Percentiles rank a stretch among this genome's conserved stretches.
Conservation (phyloP, 768 basidiomycete genomes). For the Aureoboletus auriporus region DNA sequence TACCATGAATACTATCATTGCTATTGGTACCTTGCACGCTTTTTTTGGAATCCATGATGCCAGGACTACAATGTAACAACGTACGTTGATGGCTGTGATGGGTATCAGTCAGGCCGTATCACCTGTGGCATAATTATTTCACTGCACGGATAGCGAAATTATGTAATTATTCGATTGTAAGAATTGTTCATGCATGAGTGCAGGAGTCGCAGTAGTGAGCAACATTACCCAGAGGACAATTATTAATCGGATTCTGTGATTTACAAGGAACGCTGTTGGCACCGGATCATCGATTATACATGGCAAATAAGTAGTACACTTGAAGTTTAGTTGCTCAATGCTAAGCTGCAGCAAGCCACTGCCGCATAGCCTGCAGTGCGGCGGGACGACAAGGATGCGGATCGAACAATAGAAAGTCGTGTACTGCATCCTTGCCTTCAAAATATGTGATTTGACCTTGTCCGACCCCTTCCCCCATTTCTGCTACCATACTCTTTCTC, state of each 20-base stretch:
- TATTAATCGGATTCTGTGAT: not conserved
- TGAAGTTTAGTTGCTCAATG: no score
- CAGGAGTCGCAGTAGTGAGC: not conserved
- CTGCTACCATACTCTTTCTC: constrained; percentile 44
- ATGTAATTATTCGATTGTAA: not conserved
- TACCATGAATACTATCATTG: no score
- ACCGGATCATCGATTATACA: no score
- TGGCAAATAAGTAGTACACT: no score
- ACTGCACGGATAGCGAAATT: no score
- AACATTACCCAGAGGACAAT: not conserved
- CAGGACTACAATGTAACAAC: no score
- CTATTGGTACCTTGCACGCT: no score
- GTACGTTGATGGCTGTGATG: no score
- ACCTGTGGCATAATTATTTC: no score
- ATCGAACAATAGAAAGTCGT: constrained; percentile 48
- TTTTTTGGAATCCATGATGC: no score
- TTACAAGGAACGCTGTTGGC: no score
- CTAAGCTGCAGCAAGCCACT: constrained; percentile 33
- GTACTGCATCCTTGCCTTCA: constrained; percentile 49
- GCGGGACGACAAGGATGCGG: constrained; percentile 51
- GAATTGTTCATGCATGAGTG: not conserved
- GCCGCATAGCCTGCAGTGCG: constrained; percentile 44
- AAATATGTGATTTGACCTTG: constrained; percentile 41
- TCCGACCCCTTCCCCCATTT: constrained; percentile 36
- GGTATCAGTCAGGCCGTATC: no score